Evolutionary conservation across 352 stramenopile species (phyloP).

Genomic region (Globisporangium apiculatum): DNA sequence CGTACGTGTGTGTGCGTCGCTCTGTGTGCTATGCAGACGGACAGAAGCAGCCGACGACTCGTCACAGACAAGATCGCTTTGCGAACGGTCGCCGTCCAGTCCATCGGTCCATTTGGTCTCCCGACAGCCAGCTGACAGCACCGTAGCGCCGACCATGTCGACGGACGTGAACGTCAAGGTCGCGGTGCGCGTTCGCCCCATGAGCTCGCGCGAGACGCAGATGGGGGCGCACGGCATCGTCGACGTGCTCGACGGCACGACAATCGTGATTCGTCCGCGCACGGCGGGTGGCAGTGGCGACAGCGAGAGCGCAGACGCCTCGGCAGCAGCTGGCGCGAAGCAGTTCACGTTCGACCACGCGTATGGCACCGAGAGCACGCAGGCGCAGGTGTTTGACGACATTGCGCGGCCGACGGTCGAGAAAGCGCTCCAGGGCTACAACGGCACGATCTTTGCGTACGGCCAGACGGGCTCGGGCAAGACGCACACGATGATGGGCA

Average conservation of each 20-base stretch:
- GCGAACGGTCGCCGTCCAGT: neutral
- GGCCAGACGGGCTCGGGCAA: constrained; percentile 77
- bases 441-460: constrained; percentile 77
- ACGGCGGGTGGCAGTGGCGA: neutral
- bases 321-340: constrained; percentile 16
- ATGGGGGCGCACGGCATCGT: constrained; percentile 46
- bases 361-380: constrained; percentile 67
- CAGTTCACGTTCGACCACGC: constrained; percentile 85
- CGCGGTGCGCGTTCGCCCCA: constrained; percentile 82
- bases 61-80: neutral
- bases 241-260: constrained; percentile 46
- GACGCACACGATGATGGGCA: constrained; percentile 87
- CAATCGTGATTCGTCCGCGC: constrained; percentile 33
- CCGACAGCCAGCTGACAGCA: neutral
- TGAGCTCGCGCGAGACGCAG: constrained; percentile 75
- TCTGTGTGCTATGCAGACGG: neutral
- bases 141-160: constrained; percentile 20
- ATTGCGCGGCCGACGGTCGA: constrained; percentile 72
- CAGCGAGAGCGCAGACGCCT: constrained; percentile 2
- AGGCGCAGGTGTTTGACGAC: constrained; percentile 75
- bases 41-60: neutral
- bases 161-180: constrained; percentile 88
- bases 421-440: constrained; percentile 73
- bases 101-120: neutral
- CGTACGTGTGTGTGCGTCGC: neutral